phyloP scores from a whole-genome alignment of 129 eudicot species.

The Glebionis coronaria region DNA sequence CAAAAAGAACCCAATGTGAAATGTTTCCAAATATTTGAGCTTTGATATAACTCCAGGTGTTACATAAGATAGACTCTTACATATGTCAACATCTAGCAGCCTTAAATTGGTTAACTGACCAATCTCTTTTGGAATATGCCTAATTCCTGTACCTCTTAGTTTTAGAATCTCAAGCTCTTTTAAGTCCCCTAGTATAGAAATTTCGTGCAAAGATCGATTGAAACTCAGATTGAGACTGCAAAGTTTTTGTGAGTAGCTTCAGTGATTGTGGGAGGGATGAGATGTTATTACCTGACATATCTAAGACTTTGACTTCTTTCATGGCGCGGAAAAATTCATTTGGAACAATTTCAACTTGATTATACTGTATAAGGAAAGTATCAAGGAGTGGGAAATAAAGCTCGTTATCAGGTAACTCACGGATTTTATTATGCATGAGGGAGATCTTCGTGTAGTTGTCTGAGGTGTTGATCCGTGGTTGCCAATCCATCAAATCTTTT shows the following conservation, averaged over 20 bases:
- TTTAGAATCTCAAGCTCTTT: slow-evolving; percentile 13
- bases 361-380: background rate
- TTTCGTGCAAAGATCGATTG: background rate
- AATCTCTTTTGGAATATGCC: slow-evolving; percentile 14
- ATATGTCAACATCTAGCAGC: background rate
- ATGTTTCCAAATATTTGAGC: background rate
- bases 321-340: background rate
- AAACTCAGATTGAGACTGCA: background rate
- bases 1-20: background rate
- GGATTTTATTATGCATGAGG: background rate
- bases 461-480: background rate
- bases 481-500: background rate
- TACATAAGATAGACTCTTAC: background rate
- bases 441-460: slow-evolving; percentile 15
- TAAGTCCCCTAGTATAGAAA: slow-evolving; percentile 10
- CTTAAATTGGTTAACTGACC: background rate
- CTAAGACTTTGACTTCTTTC: slow-evolving; percentile 15
- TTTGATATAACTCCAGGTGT: background rate
- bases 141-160: background rate
- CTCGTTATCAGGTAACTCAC: background rate
- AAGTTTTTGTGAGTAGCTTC: slow-evolving; percentile 9
- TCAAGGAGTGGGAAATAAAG: background rate
- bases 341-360: background rate
- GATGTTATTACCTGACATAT: background rate
- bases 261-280: slow-evolving; percentile 7